Percentiles rank a stretch among this genome's conserved stretches.
phyloP scores from a whole-genome alignment of 2,329 filamentous ascomycete species.

The Colletotrichum melonis region DNA sequence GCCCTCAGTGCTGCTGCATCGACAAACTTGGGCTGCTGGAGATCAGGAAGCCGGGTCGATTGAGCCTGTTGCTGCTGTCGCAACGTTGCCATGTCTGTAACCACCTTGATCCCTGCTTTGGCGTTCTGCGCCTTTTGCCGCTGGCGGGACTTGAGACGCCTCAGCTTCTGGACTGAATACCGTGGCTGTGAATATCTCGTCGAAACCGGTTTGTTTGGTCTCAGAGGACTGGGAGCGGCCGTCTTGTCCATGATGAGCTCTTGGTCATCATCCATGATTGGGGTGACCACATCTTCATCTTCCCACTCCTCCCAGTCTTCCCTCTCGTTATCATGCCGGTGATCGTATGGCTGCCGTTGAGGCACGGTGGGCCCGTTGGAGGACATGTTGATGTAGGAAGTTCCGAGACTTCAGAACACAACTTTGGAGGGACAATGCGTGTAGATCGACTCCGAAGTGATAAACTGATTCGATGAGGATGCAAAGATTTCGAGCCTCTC shows the following conservation, averaged over 20 bases:
- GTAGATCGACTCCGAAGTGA: not conserved
- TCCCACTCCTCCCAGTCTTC: conserved; percentile 68
- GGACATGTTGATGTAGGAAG: conserved; percentile 17
- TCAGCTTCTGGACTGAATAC: conserved; percentile 53
- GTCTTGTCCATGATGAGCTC: conserved; percentile 41
- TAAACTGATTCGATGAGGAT: not conserved
- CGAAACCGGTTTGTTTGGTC: conserved; percentile 24
- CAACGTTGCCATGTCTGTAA: conserved; percentile 74
- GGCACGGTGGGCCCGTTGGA: not conserved
- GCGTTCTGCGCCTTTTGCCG: conserved; percentile 71
- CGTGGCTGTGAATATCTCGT: conserved; percentile 37
- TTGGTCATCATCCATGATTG: conserved; percentile 52
- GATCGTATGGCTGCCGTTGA: conserved; percentile 1
- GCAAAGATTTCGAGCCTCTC: not conserved
- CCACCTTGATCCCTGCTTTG: conserved; percentile 73
- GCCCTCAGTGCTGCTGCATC: conserved; percentile 70
- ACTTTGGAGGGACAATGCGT: not conserved
- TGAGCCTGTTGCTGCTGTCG: conserved; percentile 53
- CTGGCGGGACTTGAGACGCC: conserved; percentile 66
- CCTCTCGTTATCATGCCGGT: conserved; percentile 27
- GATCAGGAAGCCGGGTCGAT: conserved; percentile 42
- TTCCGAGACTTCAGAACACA: not conserved
- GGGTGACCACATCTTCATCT: conserved; percentile 57
- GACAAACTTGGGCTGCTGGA: conserved; percentile 60
- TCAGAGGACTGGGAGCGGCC: conserved; percentile 27